These are phyloP conservation scores for Alternaria hordeiaustralica DNA, from an alignment of 2,329 filamentous ascomycete genomes.

Conservation along the genomic window DNA sequence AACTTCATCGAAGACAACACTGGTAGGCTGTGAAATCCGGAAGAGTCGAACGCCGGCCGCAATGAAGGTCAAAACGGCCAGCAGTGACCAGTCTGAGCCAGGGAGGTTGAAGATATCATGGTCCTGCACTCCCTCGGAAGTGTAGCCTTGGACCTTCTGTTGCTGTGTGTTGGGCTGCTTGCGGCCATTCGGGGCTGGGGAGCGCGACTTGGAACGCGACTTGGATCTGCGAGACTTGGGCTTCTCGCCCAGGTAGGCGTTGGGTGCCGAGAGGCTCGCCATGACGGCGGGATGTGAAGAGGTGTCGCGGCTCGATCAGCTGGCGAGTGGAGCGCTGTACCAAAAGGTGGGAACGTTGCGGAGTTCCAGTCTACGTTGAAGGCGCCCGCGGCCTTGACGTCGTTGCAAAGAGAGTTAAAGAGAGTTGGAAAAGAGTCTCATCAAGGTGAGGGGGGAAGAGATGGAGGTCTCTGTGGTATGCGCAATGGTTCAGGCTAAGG, in stretches of 20 bases:
- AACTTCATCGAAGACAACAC: conserved; percentile 98
- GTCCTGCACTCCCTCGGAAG: conserved; percentile 81
- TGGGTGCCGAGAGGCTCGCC: conserved; percentile 42
- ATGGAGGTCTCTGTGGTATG: conserved; percentile 31
- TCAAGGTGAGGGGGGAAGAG: conserved; percentile 23
- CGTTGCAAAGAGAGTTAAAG: conserved; percentile 33
- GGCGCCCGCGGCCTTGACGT: conserved; percentile 7
- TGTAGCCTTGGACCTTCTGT: conserved; percentile 62
- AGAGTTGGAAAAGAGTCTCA: conserved; percentile 43
- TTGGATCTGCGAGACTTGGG: conserved; percentile 36
- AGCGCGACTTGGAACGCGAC: conserved; percentile 43
- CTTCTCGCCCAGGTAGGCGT: conserved; percentile 42
- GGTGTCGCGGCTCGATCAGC: conserved; percentile 27
- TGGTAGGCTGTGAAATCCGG: conserved; percentile 93
- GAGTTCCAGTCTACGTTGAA: conserved; percentile 12
- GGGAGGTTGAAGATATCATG: conserved; percentile 92
- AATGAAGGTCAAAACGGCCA: conserved; percentile 74
- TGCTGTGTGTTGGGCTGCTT: conserved; percentile 46
- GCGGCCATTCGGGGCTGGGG: conserved; percentile 33
- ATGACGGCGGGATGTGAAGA: conserved; percentile 40
- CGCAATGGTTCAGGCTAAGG: conserved; percentile 34
- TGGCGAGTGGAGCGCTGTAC: conserved; percentile 22
- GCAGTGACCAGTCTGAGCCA: conserved; percentile 79
- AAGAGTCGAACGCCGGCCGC: conserved; percentile 85
- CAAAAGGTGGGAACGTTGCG: conserved; percentile 6